These are phyloP conservation scores for Botrytis galanthina DNA, from an alignment of 2,329 filamentous ascomycete genomes.

Conservation along the genomic window DNA sequence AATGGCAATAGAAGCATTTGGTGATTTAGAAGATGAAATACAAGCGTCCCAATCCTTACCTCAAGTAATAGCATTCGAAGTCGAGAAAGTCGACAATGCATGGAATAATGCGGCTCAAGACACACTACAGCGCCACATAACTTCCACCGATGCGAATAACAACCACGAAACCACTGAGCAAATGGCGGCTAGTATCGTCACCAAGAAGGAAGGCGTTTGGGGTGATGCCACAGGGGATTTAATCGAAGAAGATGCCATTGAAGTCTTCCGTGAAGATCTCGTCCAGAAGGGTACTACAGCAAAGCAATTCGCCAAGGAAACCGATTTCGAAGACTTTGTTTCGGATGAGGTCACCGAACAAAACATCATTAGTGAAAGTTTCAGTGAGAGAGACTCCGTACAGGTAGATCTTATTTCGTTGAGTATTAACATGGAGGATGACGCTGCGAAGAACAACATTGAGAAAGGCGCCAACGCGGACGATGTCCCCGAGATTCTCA, in stretches of 20 bases:
- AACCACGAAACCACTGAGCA: not conserved
- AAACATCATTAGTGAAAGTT: accelerated
- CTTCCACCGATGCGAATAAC: not conserved
- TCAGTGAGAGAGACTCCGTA: too few relatives aligned
- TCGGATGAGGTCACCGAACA: accelerated
- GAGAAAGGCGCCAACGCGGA: not conserved
- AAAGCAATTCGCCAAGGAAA: accelerated
- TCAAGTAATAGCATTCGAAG: not conserved
- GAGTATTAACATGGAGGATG: too few relatives aligned
- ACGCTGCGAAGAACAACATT: too few relatives aligned
- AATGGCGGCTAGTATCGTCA: too few relatives aligned
- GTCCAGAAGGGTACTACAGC: not conserved
- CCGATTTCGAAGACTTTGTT: not conserved
- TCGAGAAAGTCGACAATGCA: not conserved
- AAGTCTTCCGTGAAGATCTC: not conserved
- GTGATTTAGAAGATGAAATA: not conserved
- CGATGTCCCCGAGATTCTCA: accelerated
- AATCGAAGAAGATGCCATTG: not conserved
- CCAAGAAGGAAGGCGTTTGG: not conserved
- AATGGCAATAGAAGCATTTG: accelerated
- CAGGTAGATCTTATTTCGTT: too few relatives aligned
- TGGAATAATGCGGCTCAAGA: not conserved
- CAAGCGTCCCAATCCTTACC: not conserved
- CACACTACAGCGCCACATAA: too few relatives aligned
- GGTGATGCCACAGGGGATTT: not conserved